phyloP scores from a whole-genome alignment of 1,139 yeast genomes.

The Pneumocystis canis region DNA sequence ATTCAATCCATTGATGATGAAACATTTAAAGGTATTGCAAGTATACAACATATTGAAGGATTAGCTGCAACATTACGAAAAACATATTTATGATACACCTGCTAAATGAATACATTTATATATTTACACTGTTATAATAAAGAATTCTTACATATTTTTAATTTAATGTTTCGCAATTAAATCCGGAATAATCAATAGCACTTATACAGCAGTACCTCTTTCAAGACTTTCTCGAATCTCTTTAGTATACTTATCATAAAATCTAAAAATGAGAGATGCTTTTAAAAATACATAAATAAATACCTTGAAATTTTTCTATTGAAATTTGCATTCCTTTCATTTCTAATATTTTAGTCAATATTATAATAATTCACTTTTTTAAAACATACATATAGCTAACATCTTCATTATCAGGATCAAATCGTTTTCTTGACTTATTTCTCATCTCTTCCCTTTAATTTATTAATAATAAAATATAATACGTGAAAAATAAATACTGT shows the following conservation, averaged over 20 bases:
- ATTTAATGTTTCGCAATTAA: background rate
- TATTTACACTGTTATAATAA: background rate
- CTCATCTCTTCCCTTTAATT: slow-evolving; percentile 22
- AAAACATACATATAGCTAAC: slow-evolving; percentile 26
- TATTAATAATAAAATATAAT: background rate
- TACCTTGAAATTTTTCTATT: slow-evolving; percentile 54
- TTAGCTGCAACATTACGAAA: background rate
- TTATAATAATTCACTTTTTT: background rate
- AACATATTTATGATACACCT: background rate
- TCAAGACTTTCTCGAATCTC: slow-evolving; percentile 30
- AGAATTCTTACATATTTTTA: background rate
- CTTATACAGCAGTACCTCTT: slow-evolving; percentile 28
- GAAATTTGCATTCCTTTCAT: slow-evolving; percentile 66
- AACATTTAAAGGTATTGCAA: background rate
- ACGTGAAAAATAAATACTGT: slow-evolving; percentile 20
- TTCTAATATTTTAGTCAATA: slow-evolving; percentile 19
- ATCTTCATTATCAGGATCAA: slow-evolving; percentile 28
- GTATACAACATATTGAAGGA: background rate
- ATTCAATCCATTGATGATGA: slow-evolving; percentile 1
- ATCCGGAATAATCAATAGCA: background rate
- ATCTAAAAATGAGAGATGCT: background rate
- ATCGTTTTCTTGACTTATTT: slow-evolving; percentile 25
- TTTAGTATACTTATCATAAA: slow-evolving; percentile 21
- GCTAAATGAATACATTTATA: background rate
- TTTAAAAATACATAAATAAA: slow-evolving; percentile 27